Conservation (phyloP, 2,329 filamentous ascomycete species). For the Ceratocystis variospora region DNA sequence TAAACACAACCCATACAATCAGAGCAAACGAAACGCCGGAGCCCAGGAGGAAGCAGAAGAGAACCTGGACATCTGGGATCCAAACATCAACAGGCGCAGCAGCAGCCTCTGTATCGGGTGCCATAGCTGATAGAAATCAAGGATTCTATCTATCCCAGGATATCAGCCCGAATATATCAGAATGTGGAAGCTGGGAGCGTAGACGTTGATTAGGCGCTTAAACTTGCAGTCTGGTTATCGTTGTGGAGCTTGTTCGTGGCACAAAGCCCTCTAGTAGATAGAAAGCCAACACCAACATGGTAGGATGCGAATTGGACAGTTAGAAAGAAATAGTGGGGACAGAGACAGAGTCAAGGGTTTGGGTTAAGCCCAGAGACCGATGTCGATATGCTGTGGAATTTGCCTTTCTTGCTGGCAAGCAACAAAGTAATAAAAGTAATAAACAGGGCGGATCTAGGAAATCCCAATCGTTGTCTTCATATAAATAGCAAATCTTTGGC, state of each 20-base stretch:
- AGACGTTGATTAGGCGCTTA: too few relatives aligned
- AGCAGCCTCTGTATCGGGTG: not conserved
- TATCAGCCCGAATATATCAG: too few relatives aligned
- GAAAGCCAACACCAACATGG: not conserved
- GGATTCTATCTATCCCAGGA: too few relatives aligned
- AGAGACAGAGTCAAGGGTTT: not conserved
- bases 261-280: not conserved
- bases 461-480: not conserved
- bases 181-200: too few relatives aligned
- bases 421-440: not conserved
- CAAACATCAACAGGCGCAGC: slow-evolving; percentile 10
- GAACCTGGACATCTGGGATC: slow-evolving; percentile 16
- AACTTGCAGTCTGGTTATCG: not conserved
- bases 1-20: slow-evolving; percentile 18
- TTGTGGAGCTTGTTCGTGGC: not conserved
- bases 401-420: not conserved
- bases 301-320: not conserved
- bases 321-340: not conserved
- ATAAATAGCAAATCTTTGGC: not conserved
- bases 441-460: not conserved
- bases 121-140: not conserved
- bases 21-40: slow-evolving; percentile 11
- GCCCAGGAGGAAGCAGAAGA: slow-evolving; percentile 15
- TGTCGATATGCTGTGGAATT: too few relatives aligned
- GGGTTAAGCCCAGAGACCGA: not conserved